Evolutionary conservation across 768 basidiomycete genomes (phyloP).

Genomic region (Hygrocybe punicea): DNA sequence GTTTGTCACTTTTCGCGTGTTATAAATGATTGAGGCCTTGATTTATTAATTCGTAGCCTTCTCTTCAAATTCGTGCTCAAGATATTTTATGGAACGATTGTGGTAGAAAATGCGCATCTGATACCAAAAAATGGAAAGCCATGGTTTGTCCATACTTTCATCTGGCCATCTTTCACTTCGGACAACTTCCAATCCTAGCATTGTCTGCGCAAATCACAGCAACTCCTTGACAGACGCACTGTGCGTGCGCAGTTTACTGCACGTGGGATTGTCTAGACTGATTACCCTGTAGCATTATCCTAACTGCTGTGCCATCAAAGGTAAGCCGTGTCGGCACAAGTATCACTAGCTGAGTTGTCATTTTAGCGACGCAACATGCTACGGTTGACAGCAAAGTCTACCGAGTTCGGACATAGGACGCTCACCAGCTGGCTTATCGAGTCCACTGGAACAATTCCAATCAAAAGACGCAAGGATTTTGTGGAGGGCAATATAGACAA

Average conservation of each 20-base stretch:
- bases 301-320: slow-evolving; percentile 67
- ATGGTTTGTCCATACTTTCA: slow-evolving; percentile 46
- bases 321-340: slow-evolving; percentile 35
- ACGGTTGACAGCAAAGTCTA: slow-evolving; percentile 83
- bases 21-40: background rate
- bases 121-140: slow-evolving; percentile 72
- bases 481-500: slow-evolving; percentile 59
- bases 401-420: slow-evolving; percentile 77
- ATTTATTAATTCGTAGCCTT: slow-evolving; percentile 41
- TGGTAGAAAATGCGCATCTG: slow-evolving; percentile 71
- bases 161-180: background rate
- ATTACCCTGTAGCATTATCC: slow-evolving; percentile 53
- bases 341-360: background rate
- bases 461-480: slow-evolving; percentile 73
- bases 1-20: slow-evolving; percentile 33
- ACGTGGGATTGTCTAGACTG: background rate
- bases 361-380: slow-evolving; percentile 59
- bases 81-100: slow-evolving; percentile 87
- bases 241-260: slow-evolving; percentile 42
- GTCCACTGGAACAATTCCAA: slow-evolving; percentile 80
- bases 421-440: slow-evolving; percentile 92
- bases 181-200: slow-evolving; percentile 41
- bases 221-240: slow-evolving; percentile 85
- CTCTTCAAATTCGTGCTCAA: slow-evolving; percentile 82
- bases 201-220: slow-evolving; percentile 83